Evolutionary conservation across 1,284 basidiomycete genomes (phyloP).

Genomic region (Cutaneotrichosporon sp.): DNA sequence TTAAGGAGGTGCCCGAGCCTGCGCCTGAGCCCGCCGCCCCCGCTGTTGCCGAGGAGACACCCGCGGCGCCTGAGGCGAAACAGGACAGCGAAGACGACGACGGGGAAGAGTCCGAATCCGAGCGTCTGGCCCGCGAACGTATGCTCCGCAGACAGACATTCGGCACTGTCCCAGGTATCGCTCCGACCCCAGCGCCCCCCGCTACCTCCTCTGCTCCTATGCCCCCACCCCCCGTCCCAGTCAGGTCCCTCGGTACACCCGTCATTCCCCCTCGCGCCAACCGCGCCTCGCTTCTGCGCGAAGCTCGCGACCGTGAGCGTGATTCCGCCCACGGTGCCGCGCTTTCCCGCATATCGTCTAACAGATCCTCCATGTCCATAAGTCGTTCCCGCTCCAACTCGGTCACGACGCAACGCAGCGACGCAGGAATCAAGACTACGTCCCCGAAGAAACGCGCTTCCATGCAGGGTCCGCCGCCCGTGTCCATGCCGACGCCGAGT

Average conservation of each 20-base stretch:
- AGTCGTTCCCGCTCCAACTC: not conserved
- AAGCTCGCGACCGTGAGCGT: too few relatives aligned
- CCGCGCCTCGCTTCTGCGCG: constrained; percentile 29
- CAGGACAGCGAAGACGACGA: too few relatives aligned
- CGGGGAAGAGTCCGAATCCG: not conserved
- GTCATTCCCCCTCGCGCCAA: constrained; percentile 25
- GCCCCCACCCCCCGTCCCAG: not conserved
- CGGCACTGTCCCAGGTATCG: too few relatives aligned
- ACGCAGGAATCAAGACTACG: not conserved
- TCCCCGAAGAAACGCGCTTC: not conserved
- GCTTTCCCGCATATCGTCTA: constrained; percentile 6
- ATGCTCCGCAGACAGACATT: not conserved
- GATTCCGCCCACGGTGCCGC: not conserved
- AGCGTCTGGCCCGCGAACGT: not conserved
- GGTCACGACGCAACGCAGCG: not conserved
- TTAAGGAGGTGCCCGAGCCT: not conserved
- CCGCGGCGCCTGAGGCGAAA: too few relatives aligned
- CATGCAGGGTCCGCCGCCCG: not conserved
- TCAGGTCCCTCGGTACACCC: constrained; percentile 24
- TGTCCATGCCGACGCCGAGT: constrained; percentile 5
- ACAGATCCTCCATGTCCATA: not conserved
- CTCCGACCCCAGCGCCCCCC: too few relatives aligned
- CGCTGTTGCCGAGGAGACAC: too few relatives aligned
- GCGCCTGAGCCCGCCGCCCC: not conserved
- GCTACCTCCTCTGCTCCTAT: too few relatives aligned